Percentiles rank a stretch among this genome's conserved stretches.
Conservation (phyloP, 2,329 filamentous ascomycete species). For the Chaetothyriales sp. region DNA sequence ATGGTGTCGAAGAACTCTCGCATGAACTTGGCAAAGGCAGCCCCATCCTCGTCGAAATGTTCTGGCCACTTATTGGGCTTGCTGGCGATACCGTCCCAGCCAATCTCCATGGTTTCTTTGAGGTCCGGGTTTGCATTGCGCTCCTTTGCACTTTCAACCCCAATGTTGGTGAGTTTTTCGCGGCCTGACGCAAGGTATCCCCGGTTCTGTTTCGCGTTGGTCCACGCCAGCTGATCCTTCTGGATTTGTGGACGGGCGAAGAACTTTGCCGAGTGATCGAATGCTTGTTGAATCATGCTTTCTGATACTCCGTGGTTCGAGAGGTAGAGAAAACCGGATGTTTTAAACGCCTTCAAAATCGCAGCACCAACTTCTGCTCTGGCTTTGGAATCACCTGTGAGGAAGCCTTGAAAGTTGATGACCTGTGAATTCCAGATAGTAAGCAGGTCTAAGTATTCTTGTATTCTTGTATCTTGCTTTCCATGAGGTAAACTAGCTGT, state of each 20-base stretch:
- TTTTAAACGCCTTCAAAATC: conserved; percentile 68
- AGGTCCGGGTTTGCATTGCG: conserved; percentile 38
- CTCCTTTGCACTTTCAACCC: conserved; percentile 43
- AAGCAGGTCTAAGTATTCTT: too few relatives aligned
- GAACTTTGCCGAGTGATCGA: conserved; percentile 55
- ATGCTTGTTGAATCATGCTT: conserved; percentile 47
- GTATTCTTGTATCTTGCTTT: too few relatives aligned
- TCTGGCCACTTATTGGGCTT: conserved; percentile 69
- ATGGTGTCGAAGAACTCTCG: conserved; percentile 60
- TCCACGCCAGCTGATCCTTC: conserved; percentile 58
- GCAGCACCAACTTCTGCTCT: conserved; percentile 54
- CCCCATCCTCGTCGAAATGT: conserved; percentile 36
- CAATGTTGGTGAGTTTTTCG: conserved; percentile 54
- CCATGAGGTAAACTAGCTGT: too few relatives aligned
- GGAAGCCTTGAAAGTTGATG: conserved; percentile 65
- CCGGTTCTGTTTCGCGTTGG: conserved; percentile 56
- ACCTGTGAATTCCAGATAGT: too few relatives aligned
- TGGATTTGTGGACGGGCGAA: conserved; percentile 49
- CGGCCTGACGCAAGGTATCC: conserved; percentile 58
- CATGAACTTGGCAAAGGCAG: conserved; percentile 62
- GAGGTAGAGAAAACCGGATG: conserved; percentile 79
- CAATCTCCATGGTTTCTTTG: conserved; percentile 51
- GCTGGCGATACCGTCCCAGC: conserved; percentile 44
- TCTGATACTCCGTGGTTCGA: conserved; percentile 60
- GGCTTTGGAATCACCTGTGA: conserved; percentile 46